Conservation (phyloP, 768 basidiomycete species). For the Phanerochaete sordida region DNA sequence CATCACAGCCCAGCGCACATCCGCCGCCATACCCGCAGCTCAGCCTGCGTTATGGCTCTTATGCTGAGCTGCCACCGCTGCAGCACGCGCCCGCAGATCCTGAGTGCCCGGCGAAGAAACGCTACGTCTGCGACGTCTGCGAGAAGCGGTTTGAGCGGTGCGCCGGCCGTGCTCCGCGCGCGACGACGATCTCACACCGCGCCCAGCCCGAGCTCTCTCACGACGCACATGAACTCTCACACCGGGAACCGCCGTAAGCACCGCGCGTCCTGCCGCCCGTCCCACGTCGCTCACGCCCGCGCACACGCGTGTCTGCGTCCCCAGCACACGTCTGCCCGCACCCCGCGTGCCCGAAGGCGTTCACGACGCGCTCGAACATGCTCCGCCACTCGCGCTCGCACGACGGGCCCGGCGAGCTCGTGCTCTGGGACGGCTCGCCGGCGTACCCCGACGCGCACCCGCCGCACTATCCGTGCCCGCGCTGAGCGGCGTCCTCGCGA, state of each 20-base stretch:
- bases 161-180: not conserved
- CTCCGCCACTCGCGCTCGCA: slow-evolving; percentile 5
- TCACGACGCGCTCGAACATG: slow-evolving; percentile 10
- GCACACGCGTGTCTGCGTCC: not conserved
- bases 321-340: slow-evolving; percentile 2
- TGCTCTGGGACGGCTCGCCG: too few relatives aligned
- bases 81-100: too few relatives aligned
- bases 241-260: slow-evolving; percentile 3
- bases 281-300: not conserved
- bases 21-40: too few relatives aligned
- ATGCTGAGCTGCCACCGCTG: too few relatives aligned
- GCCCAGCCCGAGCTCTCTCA: slow-evolving; percentile 3
- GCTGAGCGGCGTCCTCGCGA: too few relatives aligned
- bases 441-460: too few relatives aligned
- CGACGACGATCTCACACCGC: not conserved
- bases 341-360: slow-evolving; percentile 2
- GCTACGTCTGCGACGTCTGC: slow-evolving; percentile 1
- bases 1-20: too few relatives aligned
- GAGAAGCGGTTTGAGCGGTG: slow-evolving; percentile 2
- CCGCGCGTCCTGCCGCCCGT: not conserved
- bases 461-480: too few relatives aligned
- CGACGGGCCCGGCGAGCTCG: not conserved
- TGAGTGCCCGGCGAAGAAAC: not conserved
- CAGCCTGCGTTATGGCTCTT: too few relatives aligned
- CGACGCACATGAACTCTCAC: slow-evolving; percentile 10